A percentile compares a stretch with the other conserved stretches of the same genome.
phyloP scores from a whole-genome alignment of 1,139 yeast genomes.

The Hemisphaericaspora xylofermentans region DNA sequence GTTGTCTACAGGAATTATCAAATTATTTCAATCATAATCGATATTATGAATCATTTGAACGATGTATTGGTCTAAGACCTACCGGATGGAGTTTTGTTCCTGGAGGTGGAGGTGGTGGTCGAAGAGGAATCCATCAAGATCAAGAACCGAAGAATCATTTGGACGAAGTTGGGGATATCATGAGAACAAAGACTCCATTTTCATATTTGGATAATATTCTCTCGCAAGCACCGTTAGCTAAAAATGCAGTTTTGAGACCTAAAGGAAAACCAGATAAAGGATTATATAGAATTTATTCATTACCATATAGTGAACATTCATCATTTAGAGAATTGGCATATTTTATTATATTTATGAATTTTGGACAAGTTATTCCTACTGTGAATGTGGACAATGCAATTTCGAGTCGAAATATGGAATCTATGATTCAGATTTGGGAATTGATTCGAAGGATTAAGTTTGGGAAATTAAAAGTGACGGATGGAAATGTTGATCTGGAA shows the following conservation, averaged over 20 bases:
- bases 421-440: conserved; percentile 51
- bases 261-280: conserved; percentile 27
- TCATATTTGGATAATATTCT: conserved; percentile 30
- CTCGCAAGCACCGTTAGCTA: conserved; percentile 28
- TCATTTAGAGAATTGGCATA: conserved; percentile 75
- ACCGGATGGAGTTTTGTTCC: conserved; percentile 82
- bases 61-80: conserved; percentile 68
- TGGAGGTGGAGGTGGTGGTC: conserved; percentile 3
- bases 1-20: conserved; percentile 36
- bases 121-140: neutral
- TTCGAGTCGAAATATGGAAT: conserved; percentile 38
- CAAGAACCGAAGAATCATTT: conserved; percentile 10
- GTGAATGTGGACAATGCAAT: conserved; percentile 56
- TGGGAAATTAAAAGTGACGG: conserved; percentile 10
- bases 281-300: conserved; percentile 49
- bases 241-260: conserved; percentile 13
- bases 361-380: conserved; percentile 69
- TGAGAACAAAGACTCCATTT: conserved; percentile 24
- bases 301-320: conserved; percentile 94
- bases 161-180: conserved; percentile 16
- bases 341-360: conserved; percentile 55
- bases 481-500: conserved; percentile 8
- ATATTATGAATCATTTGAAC: conserved; percentile 47
- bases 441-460: conserved; percentile 17
- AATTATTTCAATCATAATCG: conserved; percentile 52